phyloP scores from a whole-genome alignment of 2,329 filamentous ascomycete genomes.

The Penicillium olsonii region DNA sequence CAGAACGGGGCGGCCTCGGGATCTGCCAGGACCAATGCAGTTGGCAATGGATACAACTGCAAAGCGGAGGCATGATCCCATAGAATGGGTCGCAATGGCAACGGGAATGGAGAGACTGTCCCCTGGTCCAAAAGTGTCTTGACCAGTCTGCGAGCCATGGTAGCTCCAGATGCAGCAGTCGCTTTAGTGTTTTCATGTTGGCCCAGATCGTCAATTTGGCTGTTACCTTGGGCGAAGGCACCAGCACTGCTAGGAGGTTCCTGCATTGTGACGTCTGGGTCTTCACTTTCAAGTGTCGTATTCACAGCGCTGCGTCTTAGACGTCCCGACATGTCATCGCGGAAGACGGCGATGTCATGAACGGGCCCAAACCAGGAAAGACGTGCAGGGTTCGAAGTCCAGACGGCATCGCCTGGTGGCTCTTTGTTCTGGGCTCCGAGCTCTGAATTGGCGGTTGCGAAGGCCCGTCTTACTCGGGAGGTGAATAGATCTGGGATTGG shows the following conservation, averaged over 20 bases:
- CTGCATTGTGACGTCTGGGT: slow-evolving; percentile 26
- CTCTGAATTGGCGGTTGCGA: slow-evolving; percentile 76
- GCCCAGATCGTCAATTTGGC: slow-evolving; percentile 31
- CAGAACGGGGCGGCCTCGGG: slow-evolving; percentile 78
- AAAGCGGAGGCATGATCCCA: slow-evolving; percentile 83
- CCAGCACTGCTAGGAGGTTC: slow-evolving; percentile 23
- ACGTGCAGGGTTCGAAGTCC: slow-evolving; percentile 84
- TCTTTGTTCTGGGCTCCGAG: slow-evolving; percentile 51
- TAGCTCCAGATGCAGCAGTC: slow-evolving; percentile 31
- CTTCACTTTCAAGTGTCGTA: slow-evolving; percentile 53
- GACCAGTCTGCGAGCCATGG: slow-evolving; percentile 72
- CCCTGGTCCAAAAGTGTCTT: slow-evolving; percentile 92
- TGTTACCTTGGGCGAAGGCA: slow-evolving; percentile 26
- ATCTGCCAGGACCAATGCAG: slow-evolving; percentile 79
- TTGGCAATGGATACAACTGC: slow-evolving; percentile 85
- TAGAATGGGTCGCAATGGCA: slow-evolving; percentile 75
- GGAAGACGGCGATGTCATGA: slow-evolving; percentile 82
- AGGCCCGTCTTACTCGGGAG: slow-evolving; percentile 76
- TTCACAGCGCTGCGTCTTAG: slow-evolving; percentile 75
- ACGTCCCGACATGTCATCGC: slow-evolving; percentile 81
- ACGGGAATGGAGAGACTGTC: slow-evolving; percentile 81
- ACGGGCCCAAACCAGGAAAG: slow-evolving; percentile 82
- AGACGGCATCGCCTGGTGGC: slow-evolving; percentile 72
- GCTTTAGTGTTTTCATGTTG: slow-evolving; percentile 17
- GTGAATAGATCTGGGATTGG: slow-evolving; percentile 87